Conservation (phyloP, 805 yeast species). For the Candida maesae region DNA sequence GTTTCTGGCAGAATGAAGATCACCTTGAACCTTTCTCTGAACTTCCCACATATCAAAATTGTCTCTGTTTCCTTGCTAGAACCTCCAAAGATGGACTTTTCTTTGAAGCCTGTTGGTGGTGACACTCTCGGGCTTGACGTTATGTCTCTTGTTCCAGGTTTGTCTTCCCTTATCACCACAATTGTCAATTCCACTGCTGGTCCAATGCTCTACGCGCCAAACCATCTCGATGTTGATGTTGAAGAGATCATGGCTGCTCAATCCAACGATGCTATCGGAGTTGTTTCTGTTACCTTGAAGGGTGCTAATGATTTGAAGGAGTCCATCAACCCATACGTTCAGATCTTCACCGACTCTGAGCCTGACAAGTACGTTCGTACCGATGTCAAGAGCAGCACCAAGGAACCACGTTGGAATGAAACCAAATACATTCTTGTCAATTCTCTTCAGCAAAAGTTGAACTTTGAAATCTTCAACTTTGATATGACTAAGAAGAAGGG, state of each 20-base stretch:
- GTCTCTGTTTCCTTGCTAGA: conserved; percentile 72
- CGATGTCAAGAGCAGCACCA: conserved; percentile 51
- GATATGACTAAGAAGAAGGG: conserved; percentile 50
- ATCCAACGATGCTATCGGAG: conserved; percentile 66
- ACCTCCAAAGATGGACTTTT: conserved; percentile 75
- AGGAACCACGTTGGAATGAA: conserved; percentile 64
- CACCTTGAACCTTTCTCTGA: conserved; percentile 54
- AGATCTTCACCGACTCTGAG: conserved; percentile 40
- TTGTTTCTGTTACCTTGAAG: conserved; percentile 57
- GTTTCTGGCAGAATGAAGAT: conserved; percentile 67
- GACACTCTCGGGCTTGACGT: conserved; percentile 83
- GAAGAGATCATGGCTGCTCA: conserved; percentile 65
- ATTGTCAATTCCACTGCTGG: conserved; percentile 67
- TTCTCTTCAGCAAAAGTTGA: conserved; percentile 52
- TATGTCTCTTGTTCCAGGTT: conserved; percentile 81
- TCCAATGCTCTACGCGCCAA: conserved; percentile 81
- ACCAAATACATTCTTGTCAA: conserved; percentile 57
- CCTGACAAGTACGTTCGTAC: conserved; percentile 45
- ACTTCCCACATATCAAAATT: conserved; percentile 74
- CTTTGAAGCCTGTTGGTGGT: conserved; percentile 84
- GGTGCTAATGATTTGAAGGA: conserved; percentile 49
- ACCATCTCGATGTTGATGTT: conserved; percentile 69
- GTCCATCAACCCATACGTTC: conserved; percentile 57
- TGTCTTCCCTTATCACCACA: conserved; percentile 65
- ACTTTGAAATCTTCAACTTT: conserved; percentile 52